Percentiles rank a stretch among this genome's conserved stretches.
These are phyloP conservation scores for Excoecaria cochinchinensis DNA, from an alignment of 345 rosid genomes.

Conservation along the genomic window DNA sequence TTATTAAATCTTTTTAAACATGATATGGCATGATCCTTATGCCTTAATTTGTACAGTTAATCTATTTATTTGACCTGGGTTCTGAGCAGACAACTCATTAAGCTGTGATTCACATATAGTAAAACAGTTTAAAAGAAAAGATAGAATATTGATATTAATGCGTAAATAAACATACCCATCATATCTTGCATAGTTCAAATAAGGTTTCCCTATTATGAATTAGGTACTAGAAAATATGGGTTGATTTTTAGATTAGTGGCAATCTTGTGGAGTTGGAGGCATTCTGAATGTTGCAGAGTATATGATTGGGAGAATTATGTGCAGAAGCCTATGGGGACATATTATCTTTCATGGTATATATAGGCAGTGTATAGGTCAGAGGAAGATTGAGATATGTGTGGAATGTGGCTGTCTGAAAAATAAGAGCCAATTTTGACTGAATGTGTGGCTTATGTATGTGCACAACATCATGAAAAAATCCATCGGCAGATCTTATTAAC, in stretches of 20 bases:
- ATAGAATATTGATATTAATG: background rate
- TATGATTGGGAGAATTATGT: background rate
- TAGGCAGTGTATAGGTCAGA: background rate
- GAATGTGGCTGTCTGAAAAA: background rate
- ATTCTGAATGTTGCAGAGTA: background rate
- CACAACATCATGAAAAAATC: background rate
- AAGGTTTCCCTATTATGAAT: background rate
- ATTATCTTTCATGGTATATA: background rate
- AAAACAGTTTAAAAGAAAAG: background rate
- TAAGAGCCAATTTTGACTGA: background rate
- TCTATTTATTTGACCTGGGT: background rate
- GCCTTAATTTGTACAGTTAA: background rate
- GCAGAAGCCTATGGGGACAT: background rate
- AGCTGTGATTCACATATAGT: background rate
- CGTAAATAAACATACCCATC: background rate
- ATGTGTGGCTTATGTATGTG: background rate
- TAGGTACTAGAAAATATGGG: background rate
- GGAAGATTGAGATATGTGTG: background rate
- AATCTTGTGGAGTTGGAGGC: background rate
- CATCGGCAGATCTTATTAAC: background rate
- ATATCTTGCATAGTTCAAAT: background rate
- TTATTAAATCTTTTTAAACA: background rate
- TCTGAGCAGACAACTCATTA: background rate
- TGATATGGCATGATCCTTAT: background rate
- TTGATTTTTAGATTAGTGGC: background rate